Conservation (phyloP, 2,329 filamentous ascomycete genomes). For the Aureobasidium sp. region DNA sequence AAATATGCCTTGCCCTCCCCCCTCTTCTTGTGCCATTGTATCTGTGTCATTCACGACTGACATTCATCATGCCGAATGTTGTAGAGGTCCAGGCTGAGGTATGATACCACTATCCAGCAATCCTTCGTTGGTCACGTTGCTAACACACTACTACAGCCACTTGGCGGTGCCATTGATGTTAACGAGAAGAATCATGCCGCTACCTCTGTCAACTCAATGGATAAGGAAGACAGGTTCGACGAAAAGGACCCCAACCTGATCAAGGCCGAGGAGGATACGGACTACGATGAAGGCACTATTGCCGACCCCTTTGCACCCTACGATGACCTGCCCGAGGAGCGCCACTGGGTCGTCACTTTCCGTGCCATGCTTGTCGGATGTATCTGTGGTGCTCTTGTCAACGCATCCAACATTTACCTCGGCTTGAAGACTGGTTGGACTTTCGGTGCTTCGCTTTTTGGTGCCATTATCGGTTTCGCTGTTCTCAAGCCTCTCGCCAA, state of each 20-base stretch:
- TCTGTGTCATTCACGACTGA: not conserved
- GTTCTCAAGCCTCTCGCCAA: constrained; percentile 24
- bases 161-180: constrained; percentile 30
- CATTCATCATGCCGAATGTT: constrained; percentile 7
- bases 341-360: constrained; percentile 46
- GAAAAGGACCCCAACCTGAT: constrained; percentile 25
- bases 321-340: constrained; percentile 38
- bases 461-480: constrained; percentile 53
- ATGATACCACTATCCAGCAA: not conserved
- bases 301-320: constrained; percentile 38
- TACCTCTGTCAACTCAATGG: constrained; percentile 14
- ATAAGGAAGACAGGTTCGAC: constrained; percentile 23
- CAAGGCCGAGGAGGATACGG: constrained; percentile 25
- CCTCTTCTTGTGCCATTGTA: not conserved
- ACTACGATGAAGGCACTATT: constrained; percentile 25
- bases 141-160: constrained; percentile 12
- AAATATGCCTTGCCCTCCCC: not conserved
- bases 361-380: constrained; percentile 50
- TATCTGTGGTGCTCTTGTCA: constrained; percentile 50
- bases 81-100: constrained; percentile 3
- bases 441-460: constrained; percentile 30
- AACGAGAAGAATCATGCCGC: constrained; percentile 25
- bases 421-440: constrained; percentile 42
- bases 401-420: constrained; percentile 55
- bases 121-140: not conserved